Evolutionary conservation across 441 rosid genomes (phyloP).

Genomic region (Hura crepitans): DNA sequence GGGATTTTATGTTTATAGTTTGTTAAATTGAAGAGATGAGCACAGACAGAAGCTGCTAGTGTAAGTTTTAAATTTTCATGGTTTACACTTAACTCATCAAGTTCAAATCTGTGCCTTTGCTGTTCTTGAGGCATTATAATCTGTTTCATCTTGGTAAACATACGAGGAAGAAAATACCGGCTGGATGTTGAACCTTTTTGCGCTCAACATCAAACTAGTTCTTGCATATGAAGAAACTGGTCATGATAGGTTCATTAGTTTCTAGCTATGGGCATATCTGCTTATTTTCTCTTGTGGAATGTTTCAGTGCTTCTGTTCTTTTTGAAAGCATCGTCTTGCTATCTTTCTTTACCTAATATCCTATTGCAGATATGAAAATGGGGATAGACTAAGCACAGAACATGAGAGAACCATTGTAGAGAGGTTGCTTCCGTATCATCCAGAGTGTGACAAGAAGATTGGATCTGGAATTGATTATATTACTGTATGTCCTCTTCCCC

Average conservation of each 20-base stretch:
- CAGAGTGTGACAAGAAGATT: conserved; percentile 65
- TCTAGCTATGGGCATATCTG: too few relatives aligned
- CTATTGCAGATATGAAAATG: conserved; percentile 58
- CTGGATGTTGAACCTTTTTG: neutral
- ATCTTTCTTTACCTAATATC: neutral
- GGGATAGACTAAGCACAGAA: conserved; percentile 59
- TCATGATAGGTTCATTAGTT: neutral
- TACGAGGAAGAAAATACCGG: too few relatives aligned
- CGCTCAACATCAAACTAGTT: neutral
- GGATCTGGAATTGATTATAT: conserved; percentile 82
- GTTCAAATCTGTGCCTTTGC: neutral
- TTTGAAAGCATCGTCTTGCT: neutral
- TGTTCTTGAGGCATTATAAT: neutral
- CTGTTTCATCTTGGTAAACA: neutral
- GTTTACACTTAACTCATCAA: neutral
- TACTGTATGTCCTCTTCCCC: conserved; percentile 43
- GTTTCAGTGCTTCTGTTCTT: conserved; percentile 3
- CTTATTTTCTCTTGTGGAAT: neutral
- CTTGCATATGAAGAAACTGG: neutral
- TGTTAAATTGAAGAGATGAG: neutral
- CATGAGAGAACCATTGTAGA: conserved; percentile 65
- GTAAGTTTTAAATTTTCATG: neutral
- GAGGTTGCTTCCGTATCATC: conserved; percentile 85
- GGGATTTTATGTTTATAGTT: conserved; percentile 1
- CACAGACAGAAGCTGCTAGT: neutral